A percentile compares a stretch with the other conserved stretches of the same genome.
Conservation (phyloP, 2,329 filamentous ascomycete genomes). For the Bipolaris gigantea region DNA sequence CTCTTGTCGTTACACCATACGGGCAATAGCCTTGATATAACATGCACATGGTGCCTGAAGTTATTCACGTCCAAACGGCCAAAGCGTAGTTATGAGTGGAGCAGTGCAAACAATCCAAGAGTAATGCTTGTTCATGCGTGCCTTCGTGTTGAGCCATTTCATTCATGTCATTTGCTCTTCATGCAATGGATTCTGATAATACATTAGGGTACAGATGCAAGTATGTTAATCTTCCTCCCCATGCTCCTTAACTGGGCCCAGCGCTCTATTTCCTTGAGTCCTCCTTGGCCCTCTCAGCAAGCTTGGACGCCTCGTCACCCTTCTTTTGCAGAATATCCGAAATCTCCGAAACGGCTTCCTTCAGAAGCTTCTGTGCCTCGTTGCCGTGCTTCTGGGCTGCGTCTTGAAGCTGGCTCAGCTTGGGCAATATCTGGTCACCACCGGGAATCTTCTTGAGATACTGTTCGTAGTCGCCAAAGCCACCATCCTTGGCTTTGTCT, state of each 20-base stretch:
- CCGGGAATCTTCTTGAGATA: slow-evolving; percentile 68
- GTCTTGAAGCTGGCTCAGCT: slow-evolving; percentile 66
- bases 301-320: slow-evolving; percentile 34
- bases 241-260: background rate
- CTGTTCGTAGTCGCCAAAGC: slow-evolving; percentile 57
- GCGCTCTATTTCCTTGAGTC: slow-evolving; percentile 38
- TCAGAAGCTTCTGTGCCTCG: slow-evolving; percentile 69
- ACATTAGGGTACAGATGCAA: slow-evolving; percentile 11
- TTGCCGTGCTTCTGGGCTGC: slow-evolving; percentile 68
- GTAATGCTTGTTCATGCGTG: background rate
- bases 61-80: too few relatives aligned
- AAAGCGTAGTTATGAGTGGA: too few relatives aligned
- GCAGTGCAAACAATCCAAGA: background rate
- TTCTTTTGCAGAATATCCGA: slow-evolving; percentile 41
- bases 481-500: slow-evolving; percentile 60
- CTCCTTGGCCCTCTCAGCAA: slow-evolving; percentile 42
- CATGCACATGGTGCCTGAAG: too few relatives aligned
- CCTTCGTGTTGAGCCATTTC: background rate
- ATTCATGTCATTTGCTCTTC: background rate
- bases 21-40: too few relatives aligned
- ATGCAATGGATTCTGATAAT: slow-evolving; percentile 7
- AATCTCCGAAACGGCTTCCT: slow-evolving; percentile 56
- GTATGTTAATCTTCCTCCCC: slow-evolving; percentile 1
- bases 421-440: slow-evolving; percentile 65
- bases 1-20: too few relatives aligned